Percentiles rank a stretch among this genome's conserved stretches.
These are phyloP conservation scores for Zygosaccharomyces siamensis DNA, from an alignment of 805 yeast species.

Conservation along the genomic window DNA sequence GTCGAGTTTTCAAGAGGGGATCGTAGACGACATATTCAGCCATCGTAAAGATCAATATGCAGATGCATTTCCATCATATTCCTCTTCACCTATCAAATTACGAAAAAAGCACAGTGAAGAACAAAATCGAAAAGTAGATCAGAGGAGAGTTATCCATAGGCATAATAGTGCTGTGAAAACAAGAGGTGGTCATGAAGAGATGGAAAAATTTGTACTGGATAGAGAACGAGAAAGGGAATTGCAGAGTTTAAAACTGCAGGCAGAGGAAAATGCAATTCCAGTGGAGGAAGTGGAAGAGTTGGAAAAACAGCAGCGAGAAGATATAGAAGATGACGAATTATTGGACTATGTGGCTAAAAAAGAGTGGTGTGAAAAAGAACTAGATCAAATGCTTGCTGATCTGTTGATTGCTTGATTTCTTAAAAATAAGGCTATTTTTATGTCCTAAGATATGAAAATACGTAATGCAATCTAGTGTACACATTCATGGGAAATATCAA, in stretches of 20 bases:
- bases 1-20: not conserved
- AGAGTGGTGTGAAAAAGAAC: constrained; percentile 19
- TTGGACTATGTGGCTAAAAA: constrained; percentile 18
- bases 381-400: constrained; percentile 17
- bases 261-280: constrained; percentile 20
- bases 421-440: too few species aligned
- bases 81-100: constrained; percentile 8
- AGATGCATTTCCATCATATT: constrained; percentile 7
- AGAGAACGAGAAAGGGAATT: constrained; percentile 20
- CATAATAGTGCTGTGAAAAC: constrained; percentile 8
- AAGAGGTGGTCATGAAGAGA: constrained; percentile 27
- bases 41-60: constrained; percentile 5
- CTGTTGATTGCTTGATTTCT: constrained; percentile 2
- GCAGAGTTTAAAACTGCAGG: constrained; percentile 16
- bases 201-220: constrained; percentile 30
- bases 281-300: constrained; percentile 18
- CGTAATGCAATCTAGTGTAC: not conserved
- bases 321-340: constrained; percentile 29
- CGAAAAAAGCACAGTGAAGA: constrained; percentile 5
- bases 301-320: constrained; percentile 19
- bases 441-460: too few species aligned
- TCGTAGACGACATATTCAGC: constrained; percentile 10
- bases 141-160: constrained; percentile 7
- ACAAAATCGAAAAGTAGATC: constrained; percentile 2
- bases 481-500: not conserved